A percentile compares a stretch with the other conserved stretches of the same genome.
Evolutionary conservation across 495 filamentous ascomycete genomes (phyloP).

Genomic region (Penicillium taxi): DNA sequence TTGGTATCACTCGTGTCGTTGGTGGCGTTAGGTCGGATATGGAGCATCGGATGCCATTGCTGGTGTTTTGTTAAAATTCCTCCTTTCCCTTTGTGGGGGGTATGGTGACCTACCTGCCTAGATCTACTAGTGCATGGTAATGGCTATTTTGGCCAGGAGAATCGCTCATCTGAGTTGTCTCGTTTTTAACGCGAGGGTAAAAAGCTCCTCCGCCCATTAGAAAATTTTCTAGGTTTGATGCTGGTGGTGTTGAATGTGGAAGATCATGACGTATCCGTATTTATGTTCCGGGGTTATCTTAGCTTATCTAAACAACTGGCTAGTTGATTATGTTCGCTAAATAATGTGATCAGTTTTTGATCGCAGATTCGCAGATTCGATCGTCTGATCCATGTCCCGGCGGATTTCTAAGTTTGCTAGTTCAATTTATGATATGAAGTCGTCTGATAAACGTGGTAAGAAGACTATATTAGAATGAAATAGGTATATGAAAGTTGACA

Average conservation of each 20-base stretch:
- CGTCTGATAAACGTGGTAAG: too few species aligned
- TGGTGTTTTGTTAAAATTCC: constrained; percentile 23
- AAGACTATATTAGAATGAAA: too few species aligned
- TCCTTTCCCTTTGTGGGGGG: neutral
- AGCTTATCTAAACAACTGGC: too few species aligned
- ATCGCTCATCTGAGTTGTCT: neutral
- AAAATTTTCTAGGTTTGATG: neutral
- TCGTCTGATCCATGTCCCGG: too few species aligned
- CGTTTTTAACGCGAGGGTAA: neutral
- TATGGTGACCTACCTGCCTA: constrained; percentile 23
- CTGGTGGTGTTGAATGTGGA: neutral
- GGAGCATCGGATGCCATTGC: constrained; percentile 93
- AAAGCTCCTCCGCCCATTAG: neutral
- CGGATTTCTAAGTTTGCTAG: too few species aligned
- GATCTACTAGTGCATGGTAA: constrained; percentile 22
- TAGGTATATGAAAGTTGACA: too few species aligned
- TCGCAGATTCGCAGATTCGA: too few species aligned
- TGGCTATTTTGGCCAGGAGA: constrained; percentile 5
- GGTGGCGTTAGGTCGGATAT: constrained; percentile 71
- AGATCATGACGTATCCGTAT: neutral
- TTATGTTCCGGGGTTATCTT: too few species aligned
- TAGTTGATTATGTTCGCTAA: too few species aligned
- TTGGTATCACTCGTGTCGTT: constrained; percentile 62
- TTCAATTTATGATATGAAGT: too few species aligned
- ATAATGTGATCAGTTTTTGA: too few species aligned